Conservation (phyloP, 768 basidiomycete genomes). For the Suillus paluster region DNA sequence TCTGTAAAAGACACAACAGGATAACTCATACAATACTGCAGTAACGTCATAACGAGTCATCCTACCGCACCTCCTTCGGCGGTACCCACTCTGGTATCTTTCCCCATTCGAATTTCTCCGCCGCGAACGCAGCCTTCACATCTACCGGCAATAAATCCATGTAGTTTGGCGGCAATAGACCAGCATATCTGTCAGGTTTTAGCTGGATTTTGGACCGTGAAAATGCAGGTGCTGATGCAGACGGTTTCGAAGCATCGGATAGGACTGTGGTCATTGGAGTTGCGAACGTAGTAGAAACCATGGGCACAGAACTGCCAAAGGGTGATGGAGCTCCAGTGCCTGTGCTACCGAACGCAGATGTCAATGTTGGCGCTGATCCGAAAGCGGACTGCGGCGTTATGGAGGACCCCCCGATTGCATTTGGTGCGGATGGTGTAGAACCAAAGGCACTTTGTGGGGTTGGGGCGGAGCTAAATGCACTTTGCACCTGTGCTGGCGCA, state of each 20-base stretch:
- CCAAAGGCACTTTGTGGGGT: neutral
- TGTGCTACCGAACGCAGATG: constrained; percentile 22
- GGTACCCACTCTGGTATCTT: constrained; percentile 78
- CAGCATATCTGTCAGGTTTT: constrained; percentile 60
- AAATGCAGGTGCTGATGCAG: constrained; percentile 38
- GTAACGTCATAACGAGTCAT: neutral
- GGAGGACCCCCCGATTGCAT: constrained; percentile 5
- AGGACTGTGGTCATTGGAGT: constrained; percentile 29
- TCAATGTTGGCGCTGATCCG: constrained; percentile 23
- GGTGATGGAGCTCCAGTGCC: constrained; percentile 20
- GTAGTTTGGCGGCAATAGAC: constrained; percentile 63
- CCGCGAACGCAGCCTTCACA: constrained; percentile 57
- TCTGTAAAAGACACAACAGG: constrained; percentile 5
- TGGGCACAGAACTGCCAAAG: constrained; percentile 26
- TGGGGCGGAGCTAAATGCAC: constrained; percentile 20
- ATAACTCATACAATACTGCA: constrained; percentile 1
- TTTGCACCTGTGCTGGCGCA: constrained; percentile 16
- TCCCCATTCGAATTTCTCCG: constrained; percentile 66
- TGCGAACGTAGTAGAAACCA: constrained; percentile 28
- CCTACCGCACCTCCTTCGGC: constrained; percentile 60
- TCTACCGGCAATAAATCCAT: constrained; percentile 52
- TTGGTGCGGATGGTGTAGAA: neutral
- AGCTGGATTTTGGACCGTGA: constrained; percentile 38
- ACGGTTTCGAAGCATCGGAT: constrained; percentile 21
- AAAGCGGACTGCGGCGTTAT: constrained; percentile 26